Percentiles rank a stretch among this genome's conserved stretches.
phyloP scores from a whole-genome alignment of 2,329 filamentous ascomycete genomes.

The Hymenoscyphus repandus region DNA sequence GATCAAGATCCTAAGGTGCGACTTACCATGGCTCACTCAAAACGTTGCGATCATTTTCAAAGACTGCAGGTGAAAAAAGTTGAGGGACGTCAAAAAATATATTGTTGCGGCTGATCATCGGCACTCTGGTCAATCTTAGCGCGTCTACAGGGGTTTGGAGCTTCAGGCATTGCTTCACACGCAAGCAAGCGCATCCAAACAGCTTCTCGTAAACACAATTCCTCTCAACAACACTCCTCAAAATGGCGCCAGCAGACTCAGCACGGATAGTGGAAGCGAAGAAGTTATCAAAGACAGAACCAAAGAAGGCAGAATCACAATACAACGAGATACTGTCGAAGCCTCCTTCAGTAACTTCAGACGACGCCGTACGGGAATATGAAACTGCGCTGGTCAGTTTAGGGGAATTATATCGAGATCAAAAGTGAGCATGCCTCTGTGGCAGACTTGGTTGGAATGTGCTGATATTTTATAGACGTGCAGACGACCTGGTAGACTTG shows the following conservation, averaged over 20 bases:
- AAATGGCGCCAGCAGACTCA: constrained; percentile 55
- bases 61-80: constrained; percentile 4
- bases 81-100: constrained; percentile 12
- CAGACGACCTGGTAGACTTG: constrained; percentile 80
- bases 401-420: constrained; percentile 88
- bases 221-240: constrained; percentile 18
- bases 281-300: constrained; percentile 73
- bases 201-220: constrained; percentile 16
- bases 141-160: not conserved
- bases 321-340: constrained; percentile 88
- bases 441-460: constrained; percentile 5
- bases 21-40: constrained; percentile 28
- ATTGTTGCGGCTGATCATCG: constrained; percentile 15
- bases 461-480: constrained; percentile 51
- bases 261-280: constrained; percentile 80
- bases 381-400: constrained; percentile 83
- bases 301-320: constrained; percentile 75
- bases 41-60: constrained; percentile 15
- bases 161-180: constrained; percentile 6
- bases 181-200: constrained; percentile 7
- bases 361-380: constrained; percentile 85
- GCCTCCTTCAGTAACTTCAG: constrained; percentile 74
- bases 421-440: constrained; percentile 52
- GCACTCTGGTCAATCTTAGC: constrained; percentile 18
- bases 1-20: not conserved